Base-by-base conservation (phyloP, 164 flowering plant species). In the Santalum album region DNA sequence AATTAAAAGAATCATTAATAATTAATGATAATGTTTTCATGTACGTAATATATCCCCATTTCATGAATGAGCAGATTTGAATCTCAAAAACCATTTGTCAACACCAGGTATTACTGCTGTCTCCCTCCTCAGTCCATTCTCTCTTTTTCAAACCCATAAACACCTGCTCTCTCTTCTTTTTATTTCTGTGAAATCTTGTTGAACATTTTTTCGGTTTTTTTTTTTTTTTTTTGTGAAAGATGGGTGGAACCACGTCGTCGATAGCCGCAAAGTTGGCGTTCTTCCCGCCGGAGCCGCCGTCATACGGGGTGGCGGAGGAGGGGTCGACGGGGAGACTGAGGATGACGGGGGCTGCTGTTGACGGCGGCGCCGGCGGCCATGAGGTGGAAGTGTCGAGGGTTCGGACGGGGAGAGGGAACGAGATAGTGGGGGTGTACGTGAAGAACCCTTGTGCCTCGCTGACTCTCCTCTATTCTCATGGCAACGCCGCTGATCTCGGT, bases 221-320 rank as follows among this genome's bases (percentile, higher is more conserved):
- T n/a, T n/a, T n/a, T n/a, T n/a, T n/a, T n/a, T n/a, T n/a, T n/a
- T n/a, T n/a, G n/a, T n/a, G n/a, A 14, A 14, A 14, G 42, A 42
- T 42, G 46, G 46, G 46, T 15, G 46, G 46, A 17, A 21, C 46
- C 20, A 18, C 21, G 46, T 42, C 46, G 21, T 42, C 21, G 27
- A 17, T 49, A 27, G 51, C 51, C 7, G 26, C 51, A 27, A 49
- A 49, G 27, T 25, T 49, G 27, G 51, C 51, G 12, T 49, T 49
- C 51, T 49, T 49, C 18, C 51, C 51, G 51, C 51, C 51, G n/a
- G 32, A 49, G 51, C 51, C 51, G 51, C 51, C 51, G 27, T 2
- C 51, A 27, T 49, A 49, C 51, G 23, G 3, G 51, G 27, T 49
- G 12, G 51, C 18, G 12, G 51, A 1, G 12, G 51, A 25, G n/a